phyloP scores from a whole-genome alignment of 2,329 filamentous ascomycete genomes.

The Fusarium sp. region DNA sequence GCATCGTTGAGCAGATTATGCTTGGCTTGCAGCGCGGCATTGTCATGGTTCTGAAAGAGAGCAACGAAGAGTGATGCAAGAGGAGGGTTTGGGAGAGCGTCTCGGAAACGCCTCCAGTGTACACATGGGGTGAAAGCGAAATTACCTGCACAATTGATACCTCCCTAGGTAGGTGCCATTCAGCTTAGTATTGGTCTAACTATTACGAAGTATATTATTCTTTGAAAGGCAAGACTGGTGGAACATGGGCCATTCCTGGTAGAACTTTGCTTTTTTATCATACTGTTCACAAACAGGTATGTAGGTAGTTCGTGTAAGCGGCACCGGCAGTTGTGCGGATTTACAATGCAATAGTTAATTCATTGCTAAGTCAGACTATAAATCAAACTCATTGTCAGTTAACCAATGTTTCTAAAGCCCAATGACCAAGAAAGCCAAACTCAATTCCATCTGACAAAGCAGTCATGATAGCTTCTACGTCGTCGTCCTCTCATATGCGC shows the following conservation, averaged over 20 bases:
- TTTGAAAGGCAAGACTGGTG: not conserved
- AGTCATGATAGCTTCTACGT: constrained; percentile 11
- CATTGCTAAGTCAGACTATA: not conserved
- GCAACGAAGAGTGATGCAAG: constrained; percentile 21
- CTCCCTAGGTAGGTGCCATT: too few relatives aligned
- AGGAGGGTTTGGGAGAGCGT: constrained; percentile 6
- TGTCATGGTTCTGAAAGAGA: constrained; percentile 20
- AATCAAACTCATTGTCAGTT: not conserved
- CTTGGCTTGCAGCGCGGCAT: constrained; percentile 19
- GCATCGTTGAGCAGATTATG: constrained; percentile 16
- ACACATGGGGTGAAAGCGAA: too few relatives aligned
- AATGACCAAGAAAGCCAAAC: not conserved
- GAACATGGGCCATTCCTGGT: not conserved
- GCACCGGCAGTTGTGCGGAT: not conserved
- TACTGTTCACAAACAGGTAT: not conserved
- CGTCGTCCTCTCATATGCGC: constrained; percentile 5
- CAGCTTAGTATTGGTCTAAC: not conserved
- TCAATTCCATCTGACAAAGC: not conserved
- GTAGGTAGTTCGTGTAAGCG: constrained; percentile 1
- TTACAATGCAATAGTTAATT: not conserved
- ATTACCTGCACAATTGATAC: too few relatives aligned
- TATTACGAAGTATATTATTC: not conserved
- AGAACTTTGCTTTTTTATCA: not conserved
- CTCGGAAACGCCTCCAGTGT: too few relatives aligned
- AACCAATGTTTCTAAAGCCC: not conserved